Percentiles rank a stretch among this genome's conserved stretches.
Conservation (phyloP, 2,329 filamentous ascomycete genomes). For the Fusarium sp. region DNA sequence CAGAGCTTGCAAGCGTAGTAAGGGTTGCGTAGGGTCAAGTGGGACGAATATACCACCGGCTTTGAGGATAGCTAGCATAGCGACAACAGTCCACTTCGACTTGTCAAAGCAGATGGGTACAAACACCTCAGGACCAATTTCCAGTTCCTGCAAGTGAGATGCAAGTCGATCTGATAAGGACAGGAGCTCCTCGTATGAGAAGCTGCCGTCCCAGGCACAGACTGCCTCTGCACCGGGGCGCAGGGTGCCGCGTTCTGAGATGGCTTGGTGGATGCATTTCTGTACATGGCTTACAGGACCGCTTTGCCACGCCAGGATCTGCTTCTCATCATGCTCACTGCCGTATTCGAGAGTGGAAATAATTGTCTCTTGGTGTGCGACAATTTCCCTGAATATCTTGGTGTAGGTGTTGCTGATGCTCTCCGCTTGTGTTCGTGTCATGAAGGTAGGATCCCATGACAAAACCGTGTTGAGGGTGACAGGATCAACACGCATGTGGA, state of each 20-base stretch:
- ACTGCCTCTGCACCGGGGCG: slow-evolving; percentile 55
- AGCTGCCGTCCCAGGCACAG: slow-evolving; percentile 59
- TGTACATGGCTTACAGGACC: slow-evolving; percentile 43
- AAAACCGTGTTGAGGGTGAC: slow-evolving; percentile 38
- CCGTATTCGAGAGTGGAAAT: slow-evolving; percentile 61
- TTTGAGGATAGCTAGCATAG: slow-evolving; percentile 48
- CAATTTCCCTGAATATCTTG: slow-evolving; percentile 59
- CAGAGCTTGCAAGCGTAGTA: slow-evolving; percentile 31
- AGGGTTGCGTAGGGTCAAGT: slow-evolving; percentile 41
- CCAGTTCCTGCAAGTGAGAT: slow-evolving; percentile 14
- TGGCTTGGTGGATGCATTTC: slow-evolving; percentile 58
- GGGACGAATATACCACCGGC: slow-evolving; percentile 45
- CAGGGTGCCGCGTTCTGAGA: slow-evolving; percentile 53
- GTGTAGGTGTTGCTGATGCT: slow-evolving; percentile 64
- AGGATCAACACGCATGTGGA: slow-evolving; percentile 39
- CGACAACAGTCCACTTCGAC: slow-evolving; percentile 47
- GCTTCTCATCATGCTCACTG: slow-evolving; percentile 63
- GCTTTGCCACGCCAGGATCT: slow-evolving; percentile 55
- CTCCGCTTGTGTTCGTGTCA: slow-evolving; percentile 57
- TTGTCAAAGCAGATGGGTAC: slow-evolving; percentile 50
- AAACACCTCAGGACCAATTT: slow-evolving; percentile 46
- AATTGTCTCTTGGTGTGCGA: slow-evolving; percentile 54
- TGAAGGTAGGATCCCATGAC: slow-evolving; percentile 55
- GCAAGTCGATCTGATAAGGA: slow-evolving; percentile 55
- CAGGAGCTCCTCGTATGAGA: slow-evolving; percentile 58